Percentiles rank a stretch among this genome's conserved stretches.
These are phyloP conservation scores for Penicillium sp. DNA, from an alignment of 2,329 filamentous ascomycete species.

Conservation along the genomic window DNA sequence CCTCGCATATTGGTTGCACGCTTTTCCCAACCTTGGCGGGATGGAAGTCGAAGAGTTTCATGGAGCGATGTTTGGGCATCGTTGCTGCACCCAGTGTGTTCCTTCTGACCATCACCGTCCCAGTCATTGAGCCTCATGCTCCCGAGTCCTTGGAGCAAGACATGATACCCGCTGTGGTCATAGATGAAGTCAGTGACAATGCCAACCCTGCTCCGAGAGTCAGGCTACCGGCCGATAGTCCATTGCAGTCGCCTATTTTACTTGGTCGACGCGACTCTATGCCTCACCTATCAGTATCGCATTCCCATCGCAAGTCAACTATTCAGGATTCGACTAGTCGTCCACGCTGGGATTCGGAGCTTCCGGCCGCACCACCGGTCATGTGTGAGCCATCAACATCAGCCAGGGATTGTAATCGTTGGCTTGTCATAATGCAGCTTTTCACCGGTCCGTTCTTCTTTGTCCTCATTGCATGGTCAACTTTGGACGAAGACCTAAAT, in stretches of 20 bases:
- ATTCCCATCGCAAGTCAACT: constrained; percentile 19
- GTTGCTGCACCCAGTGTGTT: constrained; percentile 90
- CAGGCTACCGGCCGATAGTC: constrained; percentile 39
- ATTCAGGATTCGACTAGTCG: constrained; percentile 12
- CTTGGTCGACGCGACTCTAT: constrained; percentile 1
- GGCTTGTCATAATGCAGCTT: constrained; percentile 82
- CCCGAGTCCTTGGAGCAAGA: constrained; percentile 49
- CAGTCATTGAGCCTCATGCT: constrained; percentile 75
- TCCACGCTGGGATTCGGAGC: constrained; percentile 41
- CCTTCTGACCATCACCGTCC: constrained; percentile 82
- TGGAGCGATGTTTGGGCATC: constrained; percentile 78
- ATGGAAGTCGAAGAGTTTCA: constrained; percentile 80
- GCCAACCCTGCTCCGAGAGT: constrained; percentile 25
- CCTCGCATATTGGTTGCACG: constrained; percentile 68
- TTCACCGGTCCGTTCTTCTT: constrained; percentile 87
- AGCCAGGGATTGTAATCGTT: constrained; percentile 75
- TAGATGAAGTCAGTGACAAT: constrained; percentile 20
- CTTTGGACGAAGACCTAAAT: constrained; percentile 58
- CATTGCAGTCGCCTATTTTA: constrained; percentile 27
- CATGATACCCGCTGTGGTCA: constrained; percentile 29
- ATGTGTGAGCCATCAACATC: neutral
- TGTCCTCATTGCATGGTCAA: constrained; percentile 65
- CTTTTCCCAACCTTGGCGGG: constrained; percentile 84
- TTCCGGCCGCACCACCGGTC: constrained; percentile 33
- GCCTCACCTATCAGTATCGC: constrained; percentile 6